Evolutionary conservation across 768 basidiomycete genomes (phyloP), one percentile per base, ranked within the genome.

Genomic region (Tubosaeta brunneosetosa): DNA sequence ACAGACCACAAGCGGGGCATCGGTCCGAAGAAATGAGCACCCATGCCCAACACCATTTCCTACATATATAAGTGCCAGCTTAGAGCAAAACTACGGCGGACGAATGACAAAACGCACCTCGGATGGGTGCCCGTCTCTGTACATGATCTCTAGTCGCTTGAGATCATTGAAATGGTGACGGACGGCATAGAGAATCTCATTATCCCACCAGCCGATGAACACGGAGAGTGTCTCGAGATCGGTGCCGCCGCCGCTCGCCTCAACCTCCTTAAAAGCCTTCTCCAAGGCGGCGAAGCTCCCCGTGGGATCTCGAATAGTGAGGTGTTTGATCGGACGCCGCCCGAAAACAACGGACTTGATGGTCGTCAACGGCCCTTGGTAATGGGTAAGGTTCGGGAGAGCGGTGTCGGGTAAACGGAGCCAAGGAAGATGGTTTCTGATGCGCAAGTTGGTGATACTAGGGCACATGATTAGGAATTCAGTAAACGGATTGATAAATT

Each of bases 171-270:
- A 76, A 36, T 75, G 67, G 42, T 66, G 61, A n/a, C 66, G 65
- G 22, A 76, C 57, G 6, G 75, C 76, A 36, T 74, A 69, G 17
- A 79, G 57, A 8, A 78, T 68, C 55, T 79, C 77, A 38, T 74
- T 66, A 51, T 78, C 77, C 78, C 78, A 79, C 48, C 63, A 63
- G 34, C 70, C 64, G n/a, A 71, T 53, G 41, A 75, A 71, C 10
- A 72, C 59, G 27, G 74, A 62, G 13, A 71, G 57, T 0, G 55
- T 53, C n/a, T 70, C 70, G 14, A 75, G 60, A 2, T 52, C 49
- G 1, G 51, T 33, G n/a, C 68, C 57, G 10, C 37, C 33, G 0
- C 56, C 61, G 6, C 33, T 31, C 1, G 49, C 42, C 19, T 69
- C 67, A 19, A 66, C 53, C 10, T 68, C 65, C 16, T 51, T 62